A percentile compares a stretch with the other conserved stretches of the same genome.
These are phyloP conservation scores for Sclerotinia glacialis DNA, from an alignment of 2,329 filamentous ascomycete species.

Conservation along the genomic window DNA sequence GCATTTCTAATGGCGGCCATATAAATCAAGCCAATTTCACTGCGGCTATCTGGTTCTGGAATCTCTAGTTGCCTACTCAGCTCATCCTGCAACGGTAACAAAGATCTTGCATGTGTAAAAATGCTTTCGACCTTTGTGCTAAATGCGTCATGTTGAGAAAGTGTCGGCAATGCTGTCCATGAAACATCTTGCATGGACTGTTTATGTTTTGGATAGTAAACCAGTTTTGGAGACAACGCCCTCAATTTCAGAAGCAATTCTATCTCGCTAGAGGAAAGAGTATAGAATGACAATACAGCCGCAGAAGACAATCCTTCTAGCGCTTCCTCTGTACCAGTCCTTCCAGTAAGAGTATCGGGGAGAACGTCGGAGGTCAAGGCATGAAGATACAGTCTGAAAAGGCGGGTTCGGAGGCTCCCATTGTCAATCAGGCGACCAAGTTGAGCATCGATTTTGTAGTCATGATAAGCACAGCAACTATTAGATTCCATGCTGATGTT, in stretches of 20 bases:
- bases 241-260: slow-evolving; percentile 43
- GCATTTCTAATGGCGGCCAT: slow-evolving; percentile 39
- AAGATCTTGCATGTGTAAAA: slow-evolving; percentile 38
- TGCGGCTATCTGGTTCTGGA: not conserved
- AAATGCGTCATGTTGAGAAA: slow-evolving; percentile 49
- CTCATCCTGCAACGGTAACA: slow-evolving; percentile 37
- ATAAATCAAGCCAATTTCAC: slow-evolving; percentile 23
- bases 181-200: slow-evolving; percentile 48
- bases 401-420: slow-evolving; percentile 50
- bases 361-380: slow-evolving; percentile 53
- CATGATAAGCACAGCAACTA: slow-evolving; percentile 39
- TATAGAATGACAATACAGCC: slow-evolving; percentile 48
- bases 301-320: slow-evolving; percentile 50
- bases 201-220: slow-evolving; percentile 46
- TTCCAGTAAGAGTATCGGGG: slow-evolving; percentile 27
- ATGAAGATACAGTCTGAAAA: slow-evolving; percentile 53
- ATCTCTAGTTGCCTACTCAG: not conserved
- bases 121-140: slow-evolving; percentile 41
- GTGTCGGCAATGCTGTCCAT: slow-evolving; percentile 45
- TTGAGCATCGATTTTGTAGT: slow-evolving; percentile 49
- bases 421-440: slow-evolving; percentile 52
- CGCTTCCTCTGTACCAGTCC: slow-evolving; percentile 36
- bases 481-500: slow-evolving; percentile 33
- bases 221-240: slow-evolving; percentile 43
- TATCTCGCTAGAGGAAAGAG: slow-evolving; percentile 42